Conservation (phyloP, 148 eudicot genomes). For the Rhododendron williamsianum region DNA sequence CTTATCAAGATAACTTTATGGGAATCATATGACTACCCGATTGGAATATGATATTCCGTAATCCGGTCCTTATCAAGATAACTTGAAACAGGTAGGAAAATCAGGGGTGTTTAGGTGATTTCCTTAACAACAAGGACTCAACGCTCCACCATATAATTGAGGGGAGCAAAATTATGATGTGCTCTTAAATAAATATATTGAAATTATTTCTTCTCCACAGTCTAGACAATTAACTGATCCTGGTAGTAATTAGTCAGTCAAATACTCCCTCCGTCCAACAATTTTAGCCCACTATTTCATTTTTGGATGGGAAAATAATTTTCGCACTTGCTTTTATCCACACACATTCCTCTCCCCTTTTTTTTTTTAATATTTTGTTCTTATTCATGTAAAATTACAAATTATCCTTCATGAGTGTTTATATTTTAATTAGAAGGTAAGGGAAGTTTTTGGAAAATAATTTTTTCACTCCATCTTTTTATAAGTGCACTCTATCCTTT, state of each 20-base stretch:
- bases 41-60: not conserved
- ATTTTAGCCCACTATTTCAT: too few relatives aligned
- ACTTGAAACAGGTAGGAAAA: constrained; percentile 4
- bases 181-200: not conserved
- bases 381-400: too few relatives aligned
- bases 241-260: not conserved
- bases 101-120: constrained; percentile 5
- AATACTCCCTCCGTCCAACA: too few relatives aligned
- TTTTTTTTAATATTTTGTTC: too few relatives aligned
- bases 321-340: too few relatives aligned
- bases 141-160: not conserved
- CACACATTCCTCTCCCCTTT: too few relatives aligned
- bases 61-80: constrained; percentile 6
- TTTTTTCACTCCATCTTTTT: not conserved
- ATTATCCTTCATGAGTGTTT: too few relatives aligned
- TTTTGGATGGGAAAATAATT: too few relatives aligned
- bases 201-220: not conserved
- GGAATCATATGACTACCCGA: not conserved
- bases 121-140: not conserved
- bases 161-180: not conserved
- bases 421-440: too few relatives aligned
- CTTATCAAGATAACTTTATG: too few relatives aligned
- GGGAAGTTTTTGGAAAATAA: too few relatives aligned
- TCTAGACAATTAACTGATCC: not conserved
- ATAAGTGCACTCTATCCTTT: not conserved